These are phyloP conservation scores for Quaeritorhiza haematococci DNA, from an alignment of 371 early-diverging fungal species.

Conservation along the genomic window DNA sequence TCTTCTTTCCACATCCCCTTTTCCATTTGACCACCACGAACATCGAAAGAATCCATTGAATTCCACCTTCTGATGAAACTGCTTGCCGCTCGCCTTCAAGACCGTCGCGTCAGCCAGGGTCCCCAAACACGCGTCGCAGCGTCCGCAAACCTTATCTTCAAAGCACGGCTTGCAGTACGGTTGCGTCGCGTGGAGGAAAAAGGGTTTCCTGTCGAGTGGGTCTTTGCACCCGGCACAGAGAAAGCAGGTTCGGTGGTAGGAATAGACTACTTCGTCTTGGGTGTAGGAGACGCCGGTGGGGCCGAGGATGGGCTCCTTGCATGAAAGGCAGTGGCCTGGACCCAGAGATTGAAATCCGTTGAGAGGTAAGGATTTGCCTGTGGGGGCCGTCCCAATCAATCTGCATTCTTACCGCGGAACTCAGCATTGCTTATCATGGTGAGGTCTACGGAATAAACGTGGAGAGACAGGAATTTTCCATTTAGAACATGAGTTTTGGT, in stretches of 20 bases:
- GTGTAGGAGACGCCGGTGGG: conserved; percentile 15
- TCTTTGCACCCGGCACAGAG: conserved; percentile 7
- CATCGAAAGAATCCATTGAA: too few relatives aligned
- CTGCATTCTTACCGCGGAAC: conserved; percentile 8
- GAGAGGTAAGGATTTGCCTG: too few relatives aligned
- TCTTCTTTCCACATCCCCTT: too few relatives aligned
- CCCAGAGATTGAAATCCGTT: too few relatives aligned
- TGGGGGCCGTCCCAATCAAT: background rate
- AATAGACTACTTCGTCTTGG: conserved; percentile 11
- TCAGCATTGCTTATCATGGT: conserved; percentile 10
- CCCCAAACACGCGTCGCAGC: conserved; percentile 10
- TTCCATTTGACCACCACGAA: too few relatives aligned
- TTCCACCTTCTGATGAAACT: conserved; percentile 17
- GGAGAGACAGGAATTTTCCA: background rate
- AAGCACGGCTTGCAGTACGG: conserved; percentile 12
- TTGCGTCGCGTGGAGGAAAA: conserved; percentile 11
- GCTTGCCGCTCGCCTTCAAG: conserved; percentile 14
- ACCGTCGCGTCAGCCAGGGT: background rate
- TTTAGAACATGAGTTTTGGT: background rate
- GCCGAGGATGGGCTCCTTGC: conserved; percentile 11
- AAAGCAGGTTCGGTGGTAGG: conserved; percentile 18
- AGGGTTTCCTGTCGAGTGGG: conserved; percentile 6
- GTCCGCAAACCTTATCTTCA: conserved; percentile 9
- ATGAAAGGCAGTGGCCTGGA: conserved; percentile 15
- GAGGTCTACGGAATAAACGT: conserved; percentile 5